Conservation (phyloP, 148 eudicot genomes). For the Cornus florida region DNA sequence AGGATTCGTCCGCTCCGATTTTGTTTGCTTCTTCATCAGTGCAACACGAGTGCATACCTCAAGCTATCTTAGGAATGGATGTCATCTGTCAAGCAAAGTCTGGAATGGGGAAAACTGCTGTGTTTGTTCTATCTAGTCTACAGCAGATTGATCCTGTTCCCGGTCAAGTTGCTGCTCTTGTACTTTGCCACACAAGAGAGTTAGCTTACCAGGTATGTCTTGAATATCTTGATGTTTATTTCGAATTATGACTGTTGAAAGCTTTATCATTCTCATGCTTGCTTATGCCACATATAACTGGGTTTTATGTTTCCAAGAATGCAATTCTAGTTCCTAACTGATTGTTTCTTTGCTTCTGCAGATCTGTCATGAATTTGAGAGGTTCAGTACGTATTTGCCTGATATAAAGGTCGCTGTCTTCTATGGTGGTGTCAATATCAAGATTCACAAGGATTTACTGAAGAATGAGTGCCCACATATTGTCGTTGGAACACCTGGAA, state of each 20-base stretch:
- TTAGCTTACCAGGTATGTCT: slow-evolving; percentile 51
- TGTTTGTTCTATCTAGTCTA: slow-evolving; percentile 53
- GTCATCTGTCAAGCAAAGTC: slow-evolving; percentile 68
- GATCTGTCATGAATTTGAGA: slow-evolving; percentile 61
- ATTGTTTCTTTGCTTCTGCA: slow-evolving; percentile 17
- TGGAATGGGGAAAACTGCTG: slow-evolving; percentile 68
- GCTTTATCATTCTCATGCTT: not conserved
- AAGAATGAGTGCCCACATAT: slow-evolving; percentile 66
- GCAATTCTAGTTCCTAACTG: not conserved
- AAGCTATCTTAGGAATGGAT: slow-evolving; percentile 66
- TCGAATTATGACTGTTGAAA: not conserved
- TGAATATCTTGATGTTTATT: not conserved
- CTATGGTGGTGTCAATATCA: slow-evolving; percentile 63
- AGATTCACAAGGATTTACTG: slow-evolving; percentile 51
- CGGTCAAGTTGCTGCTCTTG: slow-evolving; percentile 67
- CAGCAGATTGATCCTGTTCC: slow-evolving; percentile 65
- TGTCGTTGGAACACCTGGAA: slow-evolving; percentile 69
- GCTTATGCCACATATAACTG: not conserved
- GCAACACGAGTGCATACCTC: slow-evolving; percentile 68
- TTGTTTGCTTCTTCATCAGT: slow-evolving; percentile 56
- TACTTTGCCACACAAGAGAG: slow-evolving; percentile 62
- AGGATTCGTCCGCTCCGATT: slow-evolving; percentile 42
- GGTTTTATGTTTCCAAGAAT: not conserved
- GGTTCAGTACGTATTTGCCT: slow-evolving; percentile 57
- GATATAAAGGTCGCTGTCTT: slow-evolving; percentile 60